Conservation (phyloP, 108 stramenopile species). For the Fistulifera solaris region DNA sequence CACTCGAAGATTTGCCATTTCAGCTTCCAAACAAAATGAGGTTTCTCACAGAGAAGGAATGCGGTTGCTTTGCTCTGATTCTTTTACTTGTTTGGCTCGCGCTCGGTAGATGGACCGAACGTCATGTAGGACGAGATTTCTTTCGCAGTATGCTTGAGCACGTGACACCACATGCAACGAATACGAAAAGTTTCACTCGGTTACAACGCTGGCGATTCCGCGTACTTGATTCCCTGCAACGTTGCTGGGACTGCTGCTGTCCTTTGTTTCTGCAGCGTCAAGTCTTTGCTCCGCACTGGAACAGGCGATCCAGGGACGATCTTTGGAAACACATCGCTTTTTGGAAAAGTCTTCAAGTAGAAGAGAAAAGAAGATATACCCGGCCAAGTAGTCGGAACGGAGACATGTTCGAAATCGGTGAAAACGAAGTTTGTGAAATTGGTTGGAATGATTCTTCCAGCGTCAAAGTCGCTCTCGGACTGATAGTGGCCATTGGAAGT, state of each 20-base stretch:
- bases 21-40: conserved; percentile 21
- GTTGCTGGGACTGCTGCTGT: conserved; percentile 37
- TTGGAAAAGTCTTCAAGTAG: conserved; percentile 24
- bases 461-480: conserved; percentile 28
- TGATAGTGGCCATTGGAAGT: conserved; percentile 28
- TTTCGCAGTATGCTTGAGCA: conserved; percentile 27
- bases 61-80: conserved; percentile 14
- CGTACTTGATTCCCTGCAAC: conserved; percentile 6
- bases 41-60: conserved; percentile 31
- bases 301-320: conserved; percentile 29
- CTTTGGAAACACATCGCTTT: conserved; percentile 27
- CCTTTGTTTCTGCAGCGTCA: conserved; percentile 46
- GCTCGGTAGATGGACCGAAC: conserved; percentile 47
- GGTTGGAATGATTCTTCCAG: conserved; percentile 13
- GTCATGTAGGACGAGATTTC: conserved; percentile 40
- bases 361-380: conserved; percentile 25
- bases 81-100: conserved; percentile 25
- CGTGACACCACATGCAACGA: conserved; percentile 1
- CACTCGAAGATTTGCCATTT: conserved; percentile 29
- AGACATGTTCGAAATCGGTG: conserved; percentile 13
- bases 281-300: conserved; percentile 40
- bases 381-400: conserved; percentile 19
- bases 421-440: conserved; percentile 10
- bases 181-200: not conserved
- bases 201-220: conserved; percentile 3